A percentile compares a stretch with the other conserved stretches of the same genome.
These are phyloP conservation scores for Colletotrichum karsti DNA, from an alignment of 2,329 filamentous ascomycete genomes.

Conservation along the genomic window DNA sequence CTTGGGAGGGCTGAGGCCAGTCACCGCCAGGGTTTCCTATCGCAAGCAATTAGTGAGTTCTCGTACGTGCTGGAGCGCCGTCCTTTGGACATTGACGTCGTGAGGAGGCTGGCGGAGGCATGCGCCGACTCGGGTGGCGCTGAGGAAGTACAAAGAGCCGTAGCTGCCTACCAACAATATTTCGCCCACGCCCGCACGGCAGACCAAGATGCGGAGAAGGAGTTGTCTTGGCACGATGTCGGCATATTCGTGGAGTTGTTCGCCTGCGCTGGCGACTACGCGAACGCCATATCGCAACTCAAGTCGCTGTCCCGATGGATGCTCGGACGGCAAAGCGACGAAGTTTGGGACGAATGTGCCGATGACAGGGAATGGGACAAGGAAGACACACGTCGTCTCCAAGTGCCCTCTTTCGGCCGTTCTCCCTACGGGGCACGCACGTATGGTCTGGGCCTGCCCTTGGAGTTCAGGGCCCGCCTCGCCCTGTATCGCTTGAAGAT, in stretches of 20 bases:
- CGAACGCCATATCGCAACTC: constrained; percentile 73
- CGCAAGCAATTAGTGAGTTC: constrained; percentile 65
- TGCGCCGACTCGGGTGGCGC: constrained; percentile 60
- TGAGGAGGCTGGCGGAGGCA: constrained; percentile 65
- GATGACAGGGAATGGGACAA: constrained; percentile 93
- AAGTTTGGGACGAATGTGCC: constrained; percentile 74
- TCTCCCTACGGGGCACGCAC: constrained; percentile 59
- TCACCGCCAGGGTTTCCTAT: constrained; percentile 62
- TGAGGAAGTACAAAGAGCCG: constrained; percentile 51
- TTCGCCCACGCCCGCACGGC: constrained; percentile 51
- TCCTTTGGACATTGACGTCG: constrained; percentile 62
- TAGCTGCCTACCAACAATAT: constrained; percentile 56
- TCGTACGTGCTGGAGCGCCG: constrained; percentile 59
- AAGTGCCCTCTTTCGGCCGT: constrained; percentile 68
- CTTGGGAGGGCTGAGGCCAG: constrained; percentile 67
- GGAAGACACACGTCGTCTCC: constrained; percentile 71
- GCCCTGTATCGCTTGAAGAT: constrained; percentile 83
- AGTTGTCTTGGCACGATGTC: constrained; percentile 79
- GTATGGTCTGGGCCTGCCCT: constrained; percentile 79
- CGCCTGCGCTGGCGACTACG: constrained; percentile 68
- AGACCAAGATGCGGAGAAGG: constrained; percentile 38
- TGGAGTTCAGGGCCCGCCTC: constrained; percentile 85
- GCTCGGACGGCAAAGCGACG: constrained; percentile 76
- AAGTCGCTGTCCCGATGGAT: constrained; percentile 84
- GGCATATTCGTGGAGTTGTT: constrained; percentile 88